Evolutionary conservation across 2,329 filamentous ascomycete genomes (phyloP), one percentile per base, ranked within the genome.

Genomic region (Epichloe hybrida): DNA sequence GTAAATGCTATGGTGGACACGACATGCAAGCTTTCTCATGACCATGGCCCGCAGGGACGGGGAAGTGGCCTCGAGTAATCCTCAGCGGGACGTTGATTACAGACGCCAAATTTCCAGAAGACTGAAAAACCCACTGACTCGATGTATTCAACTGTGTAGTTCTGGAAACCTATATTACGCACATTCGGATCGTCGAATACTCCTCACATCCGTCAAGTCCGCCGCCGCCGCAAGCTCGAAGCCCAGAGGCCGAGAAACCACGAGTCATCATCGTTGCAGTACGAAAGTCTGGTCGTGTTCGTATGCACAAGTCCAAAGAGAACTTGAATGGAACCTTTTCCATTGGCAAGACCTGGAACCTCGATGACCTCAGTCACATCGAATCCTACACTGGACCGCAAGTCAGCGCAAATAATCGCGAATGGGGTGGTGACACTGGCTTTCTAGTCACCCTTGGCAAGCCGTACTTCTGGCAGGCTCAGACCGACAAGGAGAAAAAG

Each of bases 291-390:
- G 93, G 91, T 50, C 79, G 89, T 53, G 91, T 98, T 47, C 86
- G 90, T 61, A 82, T 98, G 72, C 93, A 98, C 74, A 98, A 98
- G 69, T 91, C 89, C 52, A 84, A 95, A 60, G 93, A 98, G 70
- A 98, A 98, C 65, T 75, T 79, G 51, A 96, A 95, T 66, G 89
- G 89, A 51, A 82, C 87, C 23, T 98, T 96, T 67, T 97, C 91
- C 20, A 95, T 98, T 58, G 93, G 93, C 57, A 98, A 98, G 71
- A 95, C 93, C 3, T 98, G 93, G 93, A 86, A 90, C 64, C 78
- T 98, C 58, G 91, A 97, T 67, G 93, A 98, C 63, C 72, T 98
- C 46, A 78, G 79, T 4, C 76, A 79, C 44, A 86, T 98, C 57
- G 86, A 95, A 65, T 93, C 88, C 27, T 97, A 84, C 62, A 84